Base-by-base conservation (phyloP, 805 yeast species). In the Myxozyma monticola region DNA sequence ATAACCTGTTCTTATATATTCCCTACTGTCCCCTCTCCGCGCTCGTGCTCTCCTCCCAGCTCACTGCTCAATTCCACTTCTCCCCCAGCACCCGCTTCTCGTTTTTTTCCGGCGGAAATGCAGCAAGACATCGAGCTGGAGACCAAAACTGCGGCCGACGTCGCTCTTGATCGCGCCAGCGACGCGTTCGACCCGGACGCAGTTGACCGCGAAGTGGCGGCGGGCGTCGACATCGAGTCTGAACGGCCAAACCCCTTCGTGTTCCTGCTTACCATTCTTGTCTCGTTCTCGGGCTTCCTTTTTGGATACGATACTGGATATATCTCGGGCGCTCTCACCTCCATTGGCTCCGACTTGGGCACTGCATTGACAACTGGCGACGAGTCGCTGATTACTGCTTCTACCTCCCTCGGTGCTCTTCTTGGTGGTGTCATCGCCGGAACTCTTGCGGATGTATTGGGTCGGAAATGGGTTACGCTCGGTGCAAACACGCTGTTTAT, bases 291-390 rank as follows among this genome's bases (percentile, higher is more conserved):
- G 0, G 98, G 98, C 1, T 88, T 90, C 70, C 81, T 91, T 88
- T 91, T 91, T 70, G 99, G 99, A 60, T 91, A 91, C 65, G 99
- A 91, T 68, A 91, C 98, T 0, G 98, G 98, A 60, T 91, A 91
- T 69, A 90, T 91, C 36, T 91, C 98, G 2, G 83, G 95, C 17
- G 97, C 97, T 0, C 75, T 91, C 62, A 96, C 90, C 18, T 81
- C 89, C 31, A 81, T 91, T 41, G 89, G 90, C 10, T 78, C 81
- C 4, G 96, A 87, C 65, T 76, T 91, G 55, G 71, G 75, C 37
- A 75, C 76, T 49, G 62, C 66, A 0, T 74, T 90, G 46, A 73
- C 89, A 0, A 77, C 80, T 50, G 95, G 96, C 40, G 83, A 89
- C 60, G 86, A 88, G 69, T 96, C 90, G 71, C 73, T 87, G 57